Conservation (phyloP, 2,329 filamentous ascomycete genomes). For the Nemania sp. region DNA sequence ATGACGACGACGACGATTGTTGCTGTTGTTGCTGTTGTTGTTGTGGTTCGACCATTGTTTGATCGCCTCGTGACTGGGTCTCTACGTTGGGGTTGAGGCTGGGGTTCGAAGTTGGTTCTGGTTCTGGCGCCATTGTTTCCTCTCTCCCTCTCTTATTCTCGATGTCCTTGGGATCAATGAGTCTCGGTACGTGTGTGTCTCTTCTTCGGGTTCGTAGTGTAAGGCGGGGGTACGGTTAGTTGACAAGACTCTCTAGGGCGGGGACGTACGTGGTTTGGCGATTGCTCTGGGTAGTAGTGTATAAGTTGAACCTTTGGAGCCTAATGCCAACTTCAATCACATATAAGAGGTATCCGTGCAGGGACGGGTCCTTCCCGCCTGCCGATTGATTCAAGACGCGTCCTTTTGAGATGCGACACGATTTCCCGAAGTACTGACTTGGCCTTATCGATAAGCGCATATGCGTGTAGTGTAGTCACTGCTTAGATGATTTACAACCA, state of each 20-base stretch:
- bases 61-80: not conserved
- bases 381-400: slow-evolving; percentile 24
- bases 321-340: no score
- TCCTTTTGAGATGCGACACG: slow-evolving; percentile 28
- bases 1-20: not conserved
- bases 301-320: no score
- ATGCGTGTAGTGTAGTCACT: no score
- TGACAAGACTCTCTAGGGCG: not conserved
- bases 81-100: not conserved
- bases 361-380: not conserved
- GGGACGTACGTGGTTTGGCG: not conserved
- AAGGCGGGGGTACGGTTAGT: not conserved
- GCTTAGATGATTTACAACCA: no score
- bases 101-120: not conserved
- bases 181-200: not conserved
- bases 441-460: slow-evolving; percentile 37
- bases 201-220: not conserved
- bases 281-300: not conserved
- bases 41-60: not conserved
- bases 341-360: no score
- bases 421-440: slow-evolving; percentile 27
- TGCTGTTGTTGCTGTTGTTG: not conserved
- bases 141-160: not conserved
- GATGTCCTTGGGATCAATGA: not conserved
- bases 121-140: slow-evolving; percentile 18